These are phyloP conservation scores for Arthrobotrys megalospora DNA, from an alignment of 2,329 filamentous ascomycete genomes.

Conservation along the genomic window DNA sequence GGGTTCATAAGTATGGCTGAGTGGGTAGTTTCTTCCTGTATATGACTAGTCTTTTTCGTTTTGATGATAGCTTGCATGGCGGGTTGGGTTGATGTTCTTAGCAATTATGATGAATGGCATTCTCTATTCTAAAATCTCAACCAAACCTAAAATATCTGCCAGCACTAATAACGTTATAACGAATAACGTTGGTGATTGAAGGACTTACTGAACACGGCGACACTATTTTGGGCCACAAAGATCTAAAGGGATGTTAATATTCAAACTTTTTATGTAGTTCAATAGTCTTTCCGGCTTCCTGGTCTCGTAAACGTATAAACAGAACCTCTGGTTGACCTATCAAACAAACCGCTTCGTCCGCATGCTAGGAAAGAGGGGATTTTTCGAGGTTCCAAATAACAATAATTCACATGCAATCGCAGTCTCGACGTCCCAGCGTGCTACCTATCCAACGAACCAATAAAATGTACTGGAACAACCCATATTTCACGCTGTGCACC, in stretches of 20 bases:
- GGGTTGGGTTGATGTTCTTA: constrained; percentile 8
- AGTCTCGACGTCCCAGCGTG: too few species aligned
- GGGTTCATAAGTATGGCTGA: neutral
- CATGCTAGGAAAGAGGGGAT: too few species aligned
- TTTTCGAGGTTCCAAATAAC: neutral
- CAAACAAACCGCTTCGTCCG: too few species aligned
- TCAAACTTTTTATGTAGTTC: too few species aligned
- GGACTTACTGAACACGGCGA: too few species aligned
- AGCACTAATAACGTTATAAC: neutral
- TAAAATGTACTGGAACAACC: neutral
- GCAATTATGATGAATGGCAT: constrained; percentile 4
- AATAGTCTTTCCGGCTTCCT: too few species aligned
- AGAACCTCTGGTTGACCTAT: too few species aligned
- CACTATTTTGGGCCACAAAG: too few species aligned
- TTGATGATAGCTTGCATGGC: constrained; percentile 17
- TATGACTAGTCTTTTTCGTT: constrained; percentile 9
- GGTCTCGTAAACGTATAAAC: too few species aligned
- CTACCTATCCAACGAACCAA: constrained; percentile 7
- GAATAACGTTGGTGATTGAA: neutral
- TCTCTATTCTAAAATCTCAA: neutral
- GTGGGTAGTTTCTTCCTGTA: constrained; percentile 12
- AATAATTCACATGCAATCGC: constrained; percentile 5
- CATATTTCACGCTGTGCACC: neutral
- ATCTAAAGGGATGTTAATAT: too few species aligned
- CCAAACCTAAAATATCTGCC: too few species aligned